Percentiles rank a stretch among this genome's conserved stretches.
These are phyloP conservation scores for Halenospora varia DNA, from an alignment of 495 filamentous ascomycete genomes.

Conservation along the genomic window DNA sequence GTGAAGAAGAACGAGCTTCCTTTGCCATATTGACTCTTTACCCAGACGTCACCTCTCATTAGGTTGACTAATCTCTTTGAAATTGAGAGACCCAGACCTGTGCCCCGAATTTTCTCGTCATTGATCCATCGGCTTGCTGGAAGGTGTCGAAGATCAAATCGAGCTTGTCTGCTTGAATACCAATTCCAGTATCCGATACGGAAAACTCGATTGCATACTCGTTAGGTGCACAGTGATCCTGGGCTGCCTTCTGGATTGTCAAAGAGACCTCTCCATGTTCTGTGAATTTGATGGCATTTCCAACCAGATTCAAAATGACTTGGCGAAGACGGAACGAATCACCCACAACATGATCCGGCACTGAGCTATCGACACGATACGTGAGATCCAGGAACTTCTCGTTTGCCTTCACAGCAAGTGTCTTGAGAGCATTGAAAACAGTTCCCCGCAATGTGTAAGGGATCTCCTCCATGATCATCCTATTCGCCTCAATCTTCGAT, in stretches of 20 bases:
- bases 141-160: constrained; percentile 99
- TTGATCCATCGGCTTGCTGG: constrained; percentile 97
- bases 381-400: constrained; percentile 93
- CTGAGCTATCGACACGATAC: constrained; percentile 89
- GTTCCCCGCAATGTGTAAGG: constrained; percentile 93
- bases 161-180: constrained; percentile 92
- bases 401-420: constrained; percentile 93
- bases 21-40: constrained; percentile 86
- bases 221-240: constrained; percentile 60
- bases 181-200: constrained; percentile 95
- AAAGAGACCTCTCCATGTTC: constrained; percentile 96
- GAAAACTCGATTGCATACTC: constrained; percentile 96
- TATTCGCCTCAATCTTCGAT: constrained; percentile 97
- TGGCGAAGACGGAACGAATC: constrained; percentile 96
- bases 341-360: constrained; percentile 94
- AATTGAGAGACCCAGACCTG: constrained; percentile 92
- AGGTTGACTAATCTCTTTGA: constrained; percentile 93
- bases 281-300: constrained; percentile 93
- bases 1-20: constrained; percentile 98
- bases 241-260: constrained; percentile 74
- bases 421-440: constrained; percentile 97
- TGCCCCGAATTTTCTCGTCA: constrained; percentile 97
- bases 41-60: constrained; percentile 98
- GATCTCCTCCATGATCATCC: constrained; percentile 99
- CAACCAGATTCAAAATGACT: constrained; percentile 82